Percentiles rank a stretch among this genome's conserved stretches.
Conservation (phyloP, 345 rosid genomes). For the Mallotus nudiflorus region DNA sequence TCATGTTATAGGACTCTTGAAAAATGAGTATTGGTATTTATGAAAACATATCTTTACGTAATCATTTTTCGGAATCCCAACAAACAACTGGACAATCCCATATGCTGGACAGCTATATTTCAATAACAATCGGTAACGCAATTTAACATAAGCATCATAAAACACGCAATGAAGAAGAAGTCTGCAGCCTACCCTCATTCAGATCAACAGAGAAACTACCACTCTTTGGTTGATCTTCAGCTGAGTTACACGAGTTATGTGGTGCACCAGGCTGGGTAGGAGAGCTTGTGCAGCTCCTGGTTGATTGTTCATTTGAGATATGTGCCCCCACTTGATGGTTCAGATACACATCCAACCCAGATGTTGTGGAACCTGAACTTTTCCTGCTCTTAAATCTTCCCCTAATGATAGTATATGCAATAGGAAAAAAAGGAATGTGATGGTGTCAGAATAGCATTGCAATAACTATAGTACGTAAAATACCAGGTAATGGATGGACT, state of each 20-base stretch:
- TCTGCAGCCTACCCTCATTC: conserved; percentile 46
- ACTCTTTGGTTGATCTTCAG: conserved; percentile 44
- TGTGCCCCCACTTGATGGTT: conserved; percentile 49
- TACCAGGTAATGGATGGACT: neutral
- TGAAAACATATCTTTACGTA: too few species aligned
- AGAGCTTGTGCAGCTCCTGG: conserved; percentile 35
- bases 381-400: conserved; percentile 65
- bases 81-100: neutral
- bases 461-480: neutral
- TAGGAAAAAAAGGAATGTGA: conserved; percentile 2
- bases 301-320: conserved; percentile 48
- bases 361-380: conserved; percentile 44
- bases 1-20: neutral
- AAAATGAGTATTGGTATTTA: neutral
- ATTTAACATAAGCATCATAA: neutral
- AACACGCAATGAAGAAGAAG: neutral
- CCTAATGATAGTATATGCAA: conserved; percentile 30
- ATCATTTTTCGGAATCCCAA: neutral
- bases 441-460: neutral
- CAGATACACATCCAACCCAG: conserved; percentile 57
- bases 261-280: conserved; percentile 46
- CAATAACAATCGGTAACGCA: neutral
- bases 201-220: conserved; percentile 56
- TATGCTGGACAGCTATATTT: neutral
- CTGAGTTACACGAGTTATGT: conserved; percentile 28